Conservation (phyloP, 2,329 filamentous ascomycete genomes). For the Albifimbria verrucaria region DNA sequence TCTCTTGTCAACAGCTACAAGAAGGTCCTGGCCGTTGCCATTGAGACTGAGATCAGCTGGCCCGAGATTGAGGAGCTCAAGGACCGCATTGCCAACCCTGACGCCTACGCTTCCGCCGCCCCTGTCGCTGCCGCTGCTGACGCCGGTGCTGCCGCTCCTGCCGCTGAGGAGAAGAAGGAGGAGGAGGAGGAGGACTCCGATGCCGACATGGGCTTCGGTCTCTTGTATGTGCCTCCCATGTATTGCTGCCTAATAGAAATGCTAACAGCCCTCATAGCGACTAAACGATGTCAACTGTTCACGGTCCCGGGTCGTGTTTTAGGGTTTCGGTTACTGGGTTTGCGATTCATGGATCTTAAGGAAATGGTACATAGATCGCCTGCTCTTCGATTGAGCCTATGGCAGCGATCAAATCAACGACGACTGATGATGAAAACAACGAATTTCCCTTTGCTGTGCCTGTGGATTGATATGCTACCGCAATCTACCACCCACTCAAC, state of each 20-base stretch:
- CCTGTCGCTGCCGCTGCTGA: slow-evolving; percentile 61
- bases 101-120: slow-evolving; percentile 84
- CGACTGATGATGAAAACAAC: slow-evolving; percentile 1
- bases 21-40: slow-evolving; percentile 85
- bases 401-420: slow-evolving; percentile 27
- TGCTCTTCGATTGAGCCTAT: slow-evolving; percentile 39
- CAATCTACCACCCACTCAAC: background rate
- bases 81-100: slow-evolving; percentile 99
- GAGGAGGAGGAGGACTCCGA: slow-evolving; percentile 67
- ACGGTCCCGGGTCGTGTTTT: slow-evolving; percentile 38
- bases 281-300: slow-evolving; percentile 42
- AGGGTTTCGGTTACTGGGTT: slow-evolving; percentile 39
- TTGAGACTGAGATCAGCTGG: slow-evolving; percentile 91
- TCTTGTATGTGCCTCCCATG: slow-evolving; percentile 55
- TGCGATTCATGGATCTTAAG: slow-evolving; percentile 38
- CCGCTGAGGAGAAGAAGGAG: slow-evolving; percentile 61
- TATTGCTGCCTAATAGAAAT: background rate
- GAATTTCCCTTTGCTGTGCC: background rate
- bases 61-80: slow-evolving; percentile 96
- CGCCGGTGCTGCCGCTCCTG: slow-evolving; percentile 46
- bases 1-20: slow-evolving; percentile 97
- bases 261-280: slow-evolving; percentile 46
- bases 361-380: slow-evolving; percentile 45
- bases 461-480: background rate
- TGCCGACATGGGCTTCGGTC: slow-evolving; percentile 71